Percentiles rank a stretch among this genome's conserved stretches.
phyloP scores from a whole-genome alignment of 306 rosid genomes.

The Oxytropis ochrocephala region DNA sequence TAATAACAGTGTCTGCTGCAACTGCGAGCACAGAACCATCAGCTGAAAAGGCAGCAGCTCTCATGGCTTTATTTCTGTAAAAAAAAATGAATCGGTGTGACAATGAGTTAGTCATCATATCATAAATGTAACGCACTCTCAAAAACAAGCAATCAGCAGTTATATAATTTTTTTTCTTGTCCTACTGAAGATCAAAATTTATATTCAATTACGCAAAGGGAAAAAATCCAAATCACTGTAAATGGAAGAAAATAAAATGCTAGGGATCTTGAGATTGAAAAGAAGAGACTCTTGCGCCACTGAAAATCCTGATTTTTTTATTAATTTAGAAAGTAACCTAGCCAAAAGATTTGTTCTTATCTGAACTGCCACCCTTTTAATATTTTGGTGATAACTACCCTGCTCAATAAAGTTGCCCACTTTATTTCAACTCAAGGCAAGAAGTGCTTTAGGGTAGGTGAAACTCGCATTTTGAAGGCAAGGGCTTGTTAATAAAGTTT shows the following conservation, averaged over 20 bases:
- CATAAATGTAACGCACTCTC: conserved; percentile 12
- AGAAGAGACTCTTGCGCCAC: neutral
- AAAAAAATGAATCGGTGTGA: conserved; percentile 14
- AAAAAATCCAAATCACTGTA: neutral
- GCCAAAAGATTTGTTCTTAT: neutral
- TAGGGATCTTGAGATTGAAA: neutral
- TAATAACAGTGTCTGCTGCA: conserved; percentile 82
- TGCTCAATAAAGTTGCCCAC: neutral
- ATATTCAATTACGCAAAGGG: neutral
- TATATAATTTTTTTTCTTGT: neutral
- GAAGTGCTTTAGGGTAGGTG: neutral
- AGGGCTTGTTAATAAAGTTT: neutral
- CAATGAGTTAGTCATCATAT: conserved; percentile 15
- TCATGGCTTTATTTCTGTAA: conserved; percentile 79
- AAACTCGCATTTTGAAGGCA: neutral
- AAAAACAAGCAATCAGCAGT: conserved; percentile 11
- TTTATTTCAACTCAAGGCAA: neutral
- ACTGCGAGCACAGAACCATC: conserved; percentile 96
- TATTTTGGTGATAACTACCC: neutral
- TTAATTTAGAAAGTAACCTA: neutral
- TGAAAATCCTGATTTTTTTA: neutral
- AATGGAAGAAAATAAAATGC: neutral
- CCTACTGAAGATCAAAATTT: neutral
- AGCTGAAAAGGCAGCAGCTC: conserved; percentile 77
- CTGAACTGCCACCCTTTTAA: neutral